A percentile compares a stretch with the other conserved stretches of the same genome.
Evolutionary conservation across 768 basidiomycete genomes (phyloP).

Genomic region (Termitomyces sp.): DNA sequence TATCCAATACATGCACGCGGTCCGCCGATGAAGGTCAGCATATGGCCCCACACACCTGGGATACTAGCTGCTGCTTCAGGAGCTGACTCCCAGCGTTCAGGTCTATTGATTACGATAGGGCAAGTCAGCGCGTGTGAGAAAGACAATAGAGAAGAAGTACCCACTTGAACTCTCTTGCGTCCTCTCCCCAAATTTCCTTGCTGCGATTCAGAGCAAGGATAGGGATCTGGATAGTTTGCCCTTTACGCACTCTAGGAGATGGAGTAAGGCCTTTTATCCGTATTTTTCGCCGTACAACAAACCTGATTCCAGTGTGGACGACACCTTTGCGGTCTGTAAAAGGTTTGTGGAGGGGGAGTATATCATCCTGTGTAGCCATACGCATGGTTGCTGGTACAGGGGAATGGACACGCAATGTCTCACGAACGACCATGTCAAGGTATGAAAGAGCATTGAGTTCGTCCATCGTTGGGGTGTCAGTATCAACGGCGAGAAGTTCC

Average conservation of each 20-base stretch:
- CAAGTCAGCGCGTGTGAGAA: neutral
- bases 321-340: slow-evolving; percentile 40
- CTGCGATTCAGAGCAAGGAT: slow-evolving; percentile 51
- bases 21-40: slow-evolving; percentile 62
- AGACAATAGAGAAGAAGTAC: slow-evolving; percentile 5
- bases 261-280: neutral
- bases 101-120: slow-evolving; percentile 40
- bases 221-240: slow-evolving; percentile 45
- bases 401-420: slow-evolving; percentile 54
- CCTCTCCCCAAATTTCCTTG: slow-evolving; percentile 58
- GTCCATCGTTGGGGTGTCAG: slow-evolving; percentile 66
- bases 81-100: slow-evolving; percentile 56
- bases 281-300: neutral
- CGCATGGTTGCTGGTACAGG: slow-evolving; percentile 43
- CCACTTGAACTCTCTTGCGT: slow-evolving; percentile 58
- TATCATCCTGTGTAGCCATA: slow-evolving; percentile 46
- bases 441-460: slow-evolving; percentile 62
- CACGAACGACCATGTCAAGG: slow-evolving; percentile 63
- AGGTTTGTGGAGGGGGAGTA: slow-evolving; percentile 48
- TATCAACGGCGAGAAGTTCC: slow-evolving; percentile 49
- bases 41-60: slow-evolving; percentile 60
- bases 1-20: slow-evolving; percentile 66
- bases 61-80: slow-evolving; percentile 42
- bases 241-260: slow-evolving; percentile 33
- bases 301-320: slow-evolving; percentile 37